Percentiles rank a stretch among this genome's conserved stretches.
phyloP scores from a whole-genome alignment of 2,329 filamentous ascomycete species.

The Alternaria angustiovoidea region DNA sequence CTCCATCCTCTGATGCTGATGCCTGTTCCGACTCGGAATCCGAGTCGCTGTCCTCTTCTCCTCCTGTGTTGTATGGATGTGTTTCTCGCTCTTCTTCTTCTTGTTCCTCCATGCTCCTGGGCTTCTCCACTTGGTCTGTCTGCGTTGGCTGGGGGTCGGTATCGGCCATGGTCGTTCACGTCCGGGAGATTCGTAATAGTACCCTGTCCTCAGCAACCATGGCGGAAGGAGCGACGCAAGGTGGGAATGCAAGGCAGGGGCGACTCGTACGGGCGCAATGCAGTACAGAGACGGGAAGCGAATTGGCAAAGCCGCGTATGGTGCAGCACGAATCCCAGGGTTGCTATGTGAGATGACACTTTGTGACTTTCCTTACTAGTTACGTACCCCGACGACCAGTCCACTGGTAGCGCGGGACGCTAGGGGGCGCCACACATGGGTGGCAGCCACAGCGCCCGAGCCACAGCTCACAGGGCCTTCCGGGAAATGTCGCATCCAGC shows the following conservation, averaged over 20 bases:
- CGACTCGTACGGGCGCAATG: slow-evolving; percentile 12
- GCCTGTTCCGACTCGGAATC: slow-evolving; percentile 31
- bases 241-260: slow-evolving; percentile 10
- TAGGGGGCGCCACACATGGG: slow-evolving; percentile 1
- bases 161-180: slow-evolving; percentile 47
- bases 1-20: slow-evolving; percentile 24
- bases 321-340: background rate
- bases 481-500: slow-evolving; percentile 18
- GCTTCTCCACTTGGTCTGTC: slow-evolving; percentile 15
- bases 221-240: slow-evolving; percentile 26
- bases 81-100: background rate
- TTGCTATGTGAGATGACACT: slow-evolving; percentile 25
- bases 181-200: slow-evolving; percentile 23
- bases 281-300: slow-evolving; percentile 3
- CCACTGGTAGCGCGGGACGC: slow-evolving; percentile 7
- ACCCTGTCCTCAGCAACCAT: slow-evolving; percentile 35
- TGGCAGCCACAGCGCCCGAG: background rate
- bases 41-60: slow-evolving; percentile 16
- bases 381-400: slow-evolving; percentile 28
- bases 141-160: slow-evolving; percentile 27
- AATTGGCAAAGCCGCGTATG: background rate
- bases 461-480: slow-evolving; percentile 1
- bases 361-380: slow-evolving; percentile 36
- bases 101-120: background rate
- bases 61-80: background rate